These are phyloP conservation scores for Carallia pectinifolia DNA, from an alignment of 345 rosid genomes.

Conservation along the genomic window DNA sequence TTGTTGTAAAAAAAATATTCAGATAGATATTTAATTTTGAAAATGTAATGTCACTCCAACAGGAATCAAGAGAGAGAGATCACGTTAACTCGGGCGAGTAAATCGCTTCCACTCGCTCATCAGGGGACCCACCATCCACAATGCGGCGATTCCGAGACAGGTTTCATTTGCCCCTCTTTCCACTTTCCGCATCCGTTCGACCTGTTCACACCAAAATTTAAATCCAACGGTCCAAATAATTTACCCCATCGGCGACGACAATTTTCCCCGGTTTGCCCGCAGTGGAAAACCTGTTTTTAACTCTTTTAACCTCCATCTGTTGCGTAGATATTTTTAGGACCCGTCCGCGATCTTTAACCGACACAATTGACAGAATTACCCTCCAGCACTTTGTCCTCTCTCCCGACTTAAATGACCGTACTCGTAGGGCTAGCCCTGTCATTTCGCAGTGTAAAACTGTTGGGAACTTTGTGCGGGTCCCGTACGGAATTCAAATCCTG, in stretches of 20 bases:
- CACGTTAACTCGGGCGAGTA: conserved; percentile 6
- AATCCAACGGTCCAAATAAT: conserved; percentile 24
- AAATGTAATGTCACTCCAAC: too few relatives aligned
- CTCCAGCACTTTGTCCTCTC: not conserved
- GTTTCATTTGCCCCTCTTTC: not conserved
- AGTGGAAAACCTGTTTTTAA: too few relatives aligned
- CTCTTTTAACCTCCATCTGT: too few relatives aligned
- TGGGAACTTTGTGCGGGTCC: conserved; percentile 19
- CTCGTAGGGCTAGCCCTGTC: conserved; percentile 9
- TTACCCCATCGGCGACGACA: conserved; percentile 27
- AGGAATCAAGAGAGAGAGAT: too few relatives aligned
- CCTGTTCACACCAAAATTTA: not conserved
- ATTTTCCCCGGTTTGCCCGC: conserved; percentile 19
- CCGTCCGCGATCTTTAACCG: not conserved
- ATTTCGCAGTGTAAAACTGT: not conserved
- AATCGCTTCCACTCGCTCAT: conserved; percentile 1
- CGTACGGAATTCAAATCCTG: conserved; percentile 24
- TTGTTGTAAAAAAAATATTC: too few relatives aligned
- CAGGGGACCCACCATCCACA: conserved; percentile 22
- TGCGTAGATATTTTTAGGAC: not conserved
- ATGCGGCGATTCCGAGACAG: conserved; percentile 12
- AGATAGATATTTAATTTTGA: too few relatives aligned
- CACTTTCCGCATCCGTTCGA: conserved; percentile 12
- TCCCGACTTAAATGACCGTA: not conserved
- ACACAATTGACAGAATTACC: not conserved